Evolutionary conservation across 2,329 filamentous ascomycete genomes (phyloP).

Genomic region (Lecanicillium sp.): DNA sequence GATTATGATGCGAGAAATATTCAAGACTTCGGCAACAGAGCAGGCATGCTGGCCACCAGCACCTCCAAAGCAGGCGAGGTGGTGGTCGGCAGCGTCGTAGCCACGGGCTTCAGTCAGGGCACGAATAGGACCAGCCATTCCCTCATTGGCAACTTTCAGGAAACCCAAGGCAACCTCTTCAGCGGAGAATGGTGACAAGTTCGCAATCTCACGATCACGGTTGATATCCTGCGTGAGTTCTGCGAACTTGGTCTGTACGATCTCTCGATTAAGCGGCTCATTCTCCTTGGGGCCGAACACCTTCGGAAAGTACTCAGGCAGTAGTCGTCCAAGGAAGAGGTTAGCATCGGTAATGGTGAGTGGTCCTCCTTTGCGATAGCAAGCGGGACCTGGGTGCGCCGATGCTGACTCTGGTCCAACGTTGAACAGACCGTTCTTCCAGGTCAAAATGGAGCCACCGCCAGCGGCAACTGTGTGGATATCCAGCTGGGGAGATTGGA

Average conservation of each 20-base stretch:
- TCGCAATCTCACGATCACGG: slow-evolving; percentile 18
- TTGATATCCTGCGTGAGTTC: slow-evolving; percentile 36
- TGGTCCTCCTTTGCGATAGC: slow-evolving; percentile 65
- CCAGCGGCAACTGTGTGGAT: slow-evolving; percentile 77
- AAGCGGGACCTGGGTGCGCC: slow-evolving; percentile 64
- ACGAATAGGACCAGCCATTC: slow-evolving; percentile 27
- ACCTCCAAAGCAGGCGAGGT: slow-evolving; percentile 28
- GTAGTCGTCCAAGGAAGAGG: slow-evolving; percentile 53
- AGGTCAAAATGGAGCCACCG: slow-evolving; percentile 63
- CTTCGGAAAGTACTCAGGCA: slow-evolving; percentile 61
- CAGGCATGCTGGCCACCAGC: slow-evolving; percentile 37
- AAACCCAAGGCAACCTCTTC: slow-evolving; percentile 30
- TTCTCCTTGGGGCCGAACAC: slow-evolving; percentile 66
- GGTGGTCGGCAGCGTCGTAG: slow-evolving; percentile 25
- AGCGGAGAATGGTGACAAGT: slow-evolving; percentile 18
- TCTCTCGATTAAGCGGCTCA: slow-evolving; percentile 36
- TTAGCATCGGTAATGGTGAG: slow-evolving; percentile 68
- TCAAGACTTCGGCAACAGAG: slow-evolving; percentile 32
- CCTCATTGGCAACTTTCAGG: slow-evolving; percentile 27
- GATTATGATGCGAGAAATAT: slow-evolving; percentile 33
- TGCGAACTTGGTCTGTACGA: slow-evolving; percentile 30
- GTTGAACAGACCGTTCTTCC: slow-evolving; percentile 64
- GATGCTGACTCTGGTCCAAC: slow-evolving; percentile 66
- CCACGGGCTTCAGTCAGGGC: slow-evolving; percentile 27
- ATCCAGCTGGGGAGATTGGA: slow-evolving; percentile 72